Base-by-base conservation (phyloP, 805 yeast species). In the Cyberlindnera xishuangbannaensis region DNA sequence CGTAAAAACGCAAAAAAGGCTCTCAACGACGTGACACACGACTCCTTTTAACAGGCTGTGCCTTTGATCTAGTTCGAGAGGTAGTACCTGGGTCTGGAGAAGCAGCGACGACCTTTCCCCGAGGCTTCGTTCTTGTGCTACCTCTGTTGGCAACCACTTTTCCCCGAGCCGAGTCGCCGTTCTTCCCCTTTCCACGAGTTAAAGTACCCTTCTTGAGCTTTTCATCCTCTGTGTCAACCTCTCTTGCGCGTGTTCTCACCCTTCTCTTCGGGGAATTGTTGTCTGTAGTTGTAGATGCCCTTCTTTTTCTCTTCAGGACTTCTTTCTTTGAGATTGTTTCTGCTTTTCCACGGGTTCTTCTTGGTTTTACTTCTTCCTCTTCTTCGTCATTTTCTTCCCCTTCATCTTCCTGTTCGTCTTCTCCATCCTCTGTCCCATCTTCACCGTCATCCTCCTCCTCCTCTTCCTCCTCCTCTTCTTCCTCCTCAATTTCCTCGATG, bases 391-490 rank as follows among this genome's bases (percentile, higher is more conserved):
- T 31, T 6, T 42, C 43, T 18, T 34, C 45, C 18, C 34, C 44
- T 22, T 43, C 46, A 36, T 18, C 42, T 33, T 25, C 36, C 31
- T 32, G 36, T 18, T 30, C 35, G 7, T 40, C 41, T 17, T 30
- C 28, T 5, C 18, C 32, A 15, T 25, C 28, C 5, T 12, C 25
- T 12, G 24, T 24, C 19, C 25, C 33, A 5, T 17, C 28, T 12
- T 30, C 28, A 6, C 19, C 28, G 10, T 25, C 28, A 15, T 18
- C 28, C 4, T 15, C 25, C 12, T 30, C 28, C 4, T 9, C 28
- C 18, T 21, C 33, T n/a, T 21, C 25, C 7, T 25, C 33, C 11
- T n/a, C 26, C 9, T 30, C 33, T 16, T 30, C 33, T 10, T 13
- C 27, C 4, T 17, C 27, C 15, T 30, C 33, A 10, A 18, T 28